phyloP scores from a whole-genome alignment of 2,329 filamentous ascomycete species.

The Fusarium siculi region DNA sequence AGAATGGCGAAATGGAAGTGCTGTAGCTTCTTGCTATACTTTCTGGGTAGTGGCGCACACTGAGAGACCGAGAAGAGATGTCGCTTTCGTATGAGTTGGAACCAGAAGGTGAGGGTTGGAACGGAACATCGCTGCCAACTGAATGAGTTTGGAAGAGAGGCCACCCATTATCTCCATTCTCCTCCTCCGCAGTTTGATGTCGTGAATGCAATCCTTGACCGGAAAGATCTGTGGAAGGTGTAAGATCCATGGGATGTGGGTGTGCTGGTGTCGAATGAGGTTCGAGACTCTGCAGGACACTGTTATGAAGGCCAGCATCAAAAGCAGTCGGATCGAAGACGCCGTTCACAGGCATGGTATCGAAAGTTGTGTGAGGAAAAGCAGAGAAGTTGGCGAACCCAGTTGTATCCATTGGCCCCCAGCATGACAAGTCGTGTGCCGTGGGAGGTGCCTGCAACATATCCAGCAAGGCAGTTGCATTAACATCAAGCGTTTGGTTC shows the following conservation, averaged over 20 bases:
- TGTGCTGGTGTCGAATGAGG: slow-evolving; percentile 32
- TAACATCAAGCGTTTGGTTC: slow-evolving; percentile 40
- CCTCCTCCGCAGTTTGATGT: slow-evolving; percentile 38
- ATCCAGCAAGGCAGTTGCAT: slow-evolving; percentile 43
- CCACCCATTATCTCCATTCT: slow-evolving; percentile 43
- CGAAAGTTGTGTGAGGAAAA: slow-evolving; percentile 41
- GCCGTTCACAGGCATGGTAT: slow-evolving; percentile 39
- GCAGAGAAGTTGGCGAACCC: slow-evolving; percentile 39
- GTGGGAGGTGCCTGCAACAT: slow-evolving; percentile 45
- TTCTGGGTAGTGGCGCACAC: slow-evolving; percentile 41
- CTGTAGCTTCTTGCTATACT: slow-evolving; percentile 40
- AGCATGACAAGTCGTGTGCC: slow-evolving; percentile 42
- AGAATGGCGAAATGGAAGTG: slow-evolving; percentile 44
- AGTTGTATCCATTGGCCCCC: slow-evolving; percentile 43
- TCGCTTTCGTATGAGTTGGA: slow-evolving; percentile 46
- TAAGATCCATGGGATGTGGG: slow-evolving; percentile 34
- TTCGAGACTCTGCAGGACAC: slow-evolving; percentile 34
- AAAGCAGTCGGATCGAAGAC: slow-evolving; percentile 42
- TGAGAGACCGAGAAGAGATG: slow-evolving; percentile 40
- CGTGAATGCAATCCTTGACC: slow-evolving; percentile 29
- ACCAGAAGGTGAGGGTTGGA: slow-evolving; percentile 41
- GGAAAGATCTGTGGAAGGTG: slow-evolving; percentile 36
- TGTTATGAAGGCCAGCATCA: slow-evolving; percentile 39
- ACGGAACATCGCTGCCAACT: slow-evolving; percentile 37
- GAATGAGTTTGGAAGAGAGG: slow-evolving; percentile 41